Evolutionary conservation across 2,329 filamentous ascomycete genomes (phyloP), one percentile per base, ranked within the genome.

Genomic region (Fusarium nisikadoi): DNA sequence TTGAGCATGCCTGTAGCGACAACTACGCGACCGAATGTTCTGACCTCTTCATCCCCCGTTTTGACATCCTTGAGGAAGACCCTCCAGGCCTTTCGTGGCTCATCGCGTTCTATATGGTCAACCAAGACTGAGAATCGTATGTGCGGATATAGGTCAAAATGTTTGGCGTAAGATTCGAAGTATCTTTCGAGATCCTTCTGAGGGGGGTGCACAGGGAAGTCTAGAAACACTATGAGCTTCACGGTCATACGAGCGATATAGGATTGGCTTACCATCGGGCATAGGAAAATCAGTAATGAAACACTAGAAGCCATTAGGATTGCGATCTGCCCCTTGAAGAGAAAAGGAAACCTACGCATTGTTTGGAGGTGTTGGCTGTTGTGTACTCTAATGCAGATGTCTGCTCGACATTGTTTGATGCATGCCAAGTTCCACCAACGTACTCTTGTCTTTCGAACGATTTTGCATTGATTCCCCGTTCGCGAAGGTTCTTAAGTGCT

Each of bases 371-470:
- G 52, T 80, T 80, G 14, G 73, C 66, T 43, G 68, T 77, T 8
- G 78, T 80, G 23, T 68, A 70, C 39, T 74, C 68, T 16, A 84
- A 78, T 10, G 80, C 81, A 33, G 82, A 79, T 8, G 81, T 83
- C 64, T 81, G 79, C 54, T 80, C 65, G 10, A 53, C 23, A 38
- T 82, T 75, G 17, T 77, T 72, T 20, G 79, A 83, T 53, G 80
- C 81, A 46, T 81, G 77, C 84, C 84, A 86, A 10, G 83, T 77
- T 8, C 84, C 84, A 14, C 84, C 84, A 39, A 84, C 72, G 50
- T 79, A 79, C 29, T 80, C 71, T 46, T 83, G 79, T 43, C 80
- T 77, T 61, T 86, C 84, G 47, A 85, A 84, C 2, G 80, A 82
- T 13, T 78, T 80, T 14, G 80, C 83, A 13, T 82, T 69, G 53